phyloP scores from a whole-genome alignment of 768 basidiomycete genomes.

The Leccinum subtestaceum region DNA sequence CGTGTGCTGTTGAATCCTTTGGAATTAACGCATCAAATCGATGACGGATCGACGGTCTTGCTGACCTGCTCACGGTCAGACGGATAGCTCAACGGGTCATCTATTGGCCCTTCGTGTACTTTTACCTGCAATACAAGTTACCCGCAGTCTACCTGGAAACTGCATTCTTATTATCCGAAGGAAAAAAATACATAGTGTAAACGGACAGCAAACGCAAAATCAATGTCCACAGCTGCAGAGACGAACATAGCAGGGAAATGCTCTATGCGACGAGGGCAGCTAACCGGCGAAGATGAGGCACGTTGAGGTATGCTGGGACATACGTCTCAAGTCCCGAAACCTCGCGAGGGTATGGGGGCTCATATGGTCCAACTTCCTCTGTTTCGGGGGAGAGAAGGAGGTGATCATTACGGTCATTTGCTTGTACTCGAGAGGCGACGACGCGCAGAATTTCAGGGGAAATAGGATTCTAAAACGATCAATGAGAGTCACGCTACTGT shows the following conservation, averaged over 20 bases:
- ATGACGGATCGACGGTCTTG: slow-evolving; percentile 45
- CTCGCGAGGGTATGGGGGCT: slow-evolving; percentile 89
- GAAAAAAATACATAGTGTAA: slow-evolving; percentile 22
- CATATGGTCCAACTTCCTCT: slow-evolving; percentile 95
- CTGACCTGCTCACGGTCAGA: slow-evolving; percentile 10
- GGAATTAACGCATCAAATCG: slow-evolving; percentile 47
- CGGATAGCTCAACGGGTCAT: not conserved
- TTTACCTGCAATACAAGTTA: not conserved
- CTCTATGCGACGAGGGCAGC: slow-evolving; percentile 79
- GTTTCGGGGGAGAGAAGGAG: slow-evolving; percentile 93
- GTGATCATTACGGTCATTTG: slow-evolving; percentile 96
- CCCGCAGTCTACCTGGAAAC: slow-evolving; percentile 1
- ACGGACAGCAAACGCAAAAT: slow-evolving; percentile 14
- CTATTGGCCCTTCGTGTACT: not conserved
- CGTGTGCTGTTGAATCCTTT: slow-evolving; percentile 46
- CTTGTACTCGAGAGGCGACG: slow-evolving; percentile 92
- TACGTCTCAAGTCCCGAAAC: slow-evolving; percentile 96
- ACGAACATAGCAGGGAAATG: not conserved
- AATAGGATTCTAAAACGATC: slow-evolving; percentile 74
- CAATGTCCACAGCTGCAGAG: slow-evolving; percentile 2
- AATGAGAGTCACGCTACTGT: not conserved
- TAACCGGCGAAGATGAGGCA: slow-evolving; percentile 83
- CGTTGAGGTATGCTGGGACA: slow-evolving; percentile 87
- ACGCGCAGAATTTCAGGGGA: slow-evolving; percentile 96
- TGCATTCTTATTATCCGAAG: slow-evolving; percentile 17